Base-by-base conservation (phyloP, 768 basidiomycete species). In the Suillus cothurnatus region DNA sequence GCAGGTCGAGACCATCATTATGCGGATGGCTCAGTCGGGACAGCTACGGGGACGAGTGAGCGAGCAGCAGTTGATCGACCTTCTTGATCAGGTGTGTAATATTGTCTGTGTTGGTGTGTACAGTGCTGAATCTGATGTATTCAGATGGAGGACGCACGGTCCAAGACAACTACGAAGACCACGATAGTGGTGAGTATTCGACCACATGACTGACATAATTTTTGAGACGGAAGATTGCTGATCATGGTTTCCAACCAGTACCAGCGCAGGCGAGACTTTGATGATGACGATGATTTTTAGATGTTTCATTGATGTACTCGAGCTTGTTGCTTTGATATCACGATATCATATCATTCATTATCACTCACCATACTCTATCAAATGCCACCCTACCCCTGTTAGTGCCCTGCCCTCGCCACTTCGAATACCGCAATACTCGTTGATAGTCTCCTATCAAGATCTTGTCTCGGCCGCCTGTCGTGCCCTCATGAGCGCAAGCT, bases 21-120 rank as follows among this genome's bases (percentile, higher is more conserved):
- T 91, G 47, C 84, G 92, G 47, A 94, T 95, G 91, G 93, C 88
- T 9, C 92, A 94, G 77, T 82, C 85, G 1, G 93, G 94, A 8
- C 93, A 95, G 74, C 75, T 97, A 45, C 84, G 90, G 52, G 90
- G 89, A 1, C 81, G 88, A 34, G 89, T 97, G 47, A 86, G 83
- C 34, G 95, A 97, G 73, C 79, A 83, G 56, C 93, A 95, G 74
- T 82, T 97, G 62, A 93, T 97, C 68, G 89, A 88, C 57, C 79
- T 97, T 41, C 82, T 97, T 65, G 91, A 96, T 69, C 93, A 97
- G 85, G 95, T 91, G 66, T n/a, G 77, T 69, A 15, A 26, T 60
- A 11, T 34, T 38, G 14, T 7, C 17, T 19, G 11, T 55, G 36
- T 19, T 50, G 21, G 50, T 19, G 28, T 9, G 14, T 36, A 6